These are phyloP conservation scores for Ustilago nuda DNA, from an alignment of 1,284 basidiomycete genomes.

Conservation along the genomic window DNA sequence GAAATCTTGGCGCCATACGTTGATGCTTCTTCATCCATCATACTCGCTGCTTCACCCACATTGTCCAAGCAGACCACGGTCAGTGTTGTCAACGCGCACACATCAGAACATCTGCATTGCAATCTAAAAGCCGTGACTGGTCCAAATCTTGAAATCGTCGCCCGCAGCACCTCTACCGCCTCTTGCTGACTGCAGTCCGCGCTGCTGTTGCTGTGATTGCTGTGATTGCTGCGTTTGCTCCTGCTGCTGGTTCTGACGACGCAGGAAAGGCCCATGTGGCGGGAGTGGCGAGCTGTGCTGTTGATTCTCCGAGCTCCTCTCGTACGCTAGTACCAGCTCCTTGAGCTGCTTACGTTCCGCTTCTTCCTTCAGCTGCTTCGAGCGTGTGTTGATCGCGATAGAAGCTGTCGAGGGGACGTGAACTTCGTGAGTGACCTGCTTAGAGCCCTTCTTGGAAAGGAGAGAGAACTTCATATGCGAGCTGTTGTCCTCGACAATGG, in stretches of 20 bases:
- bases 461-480: slow-evolving; percentile 89
- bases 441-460: slow-evolving; percentile 92
- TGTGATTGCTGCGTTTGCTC: slow-evolving; percentile 20
- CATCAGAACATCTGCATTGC: not conserved
- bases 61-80: no score
- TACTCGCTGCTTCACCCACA: not conserved
- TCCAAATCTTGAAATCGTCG: slow-evolving; percentile 44
- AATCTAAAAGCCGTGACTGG: slow-evolving; percentile 34
- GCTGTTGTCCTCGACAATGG: slow-evolving; percentile 16
- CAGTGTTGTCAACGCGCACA: not conserved
- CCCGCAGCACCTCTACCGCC: slow-evolving; percentile 8
- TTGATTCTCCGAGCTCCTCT: slow-evolving; percentile 69
- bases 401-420: slow-evolving; percentile 56
- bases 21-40: not conserved
- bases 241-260: slow-evolving; percentile 22
- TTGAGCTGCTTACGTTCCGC: slow-evolving; percentile 65
- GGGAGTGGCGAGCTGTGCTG: slow-evolving; percentile 12
- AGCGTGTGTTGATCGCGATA: slow-evolving; percentile 62
- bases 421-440: slow-evolving; percentile 75
- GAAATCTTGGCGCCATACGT: not conserved
- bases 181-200: not conserved
- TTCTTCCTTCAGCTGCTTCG: slow-evolving; percentile 60
- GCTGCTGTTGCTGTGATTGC: slow-evolving; percentile 2
- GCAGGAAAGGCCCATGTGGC: slow-evolving; percentile 4
- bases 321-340: slow-evolving; percentile 62